Evolutionary conservation across 257 asterid species (phyloP), one percentile per base, ranked within the genome.

Genomic region (Verbena officinalis): DNA sequence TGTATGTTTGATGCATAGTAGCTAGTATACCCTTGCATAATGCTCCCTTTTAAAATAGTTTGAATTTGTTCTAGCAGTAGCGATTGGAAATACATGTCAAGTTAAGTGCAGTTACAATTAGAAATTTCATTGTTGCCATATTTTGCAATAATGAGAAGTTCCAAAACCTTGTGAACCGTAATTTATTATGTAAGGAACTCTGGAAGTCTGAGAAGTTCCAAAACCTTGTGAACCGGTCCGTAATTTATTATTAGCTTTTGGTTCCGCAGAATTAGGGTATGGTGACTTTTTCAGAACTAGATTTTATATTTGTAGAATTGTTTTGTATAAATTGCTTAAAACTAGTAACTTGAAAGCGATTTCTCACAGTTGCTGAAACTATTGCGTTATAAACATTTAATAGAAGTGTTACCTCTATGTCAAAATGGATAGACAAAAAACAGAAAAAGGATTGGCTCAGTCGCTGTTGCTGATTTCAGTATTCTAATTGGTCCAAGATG

Each of bases 101-200:
- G 36, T 21, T 55, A 64, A 46, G 42, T 43, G 12, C 13, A 50
- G 49, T 9, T 36, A 30, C 17, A 3, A 31, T 21, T 23, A 61
- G 49, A 62, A 43, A 13, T 22, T 67, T 19, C 20, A 10, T 45
- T 59, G 46, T 64, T 57, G 24, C 63, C 62, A 20, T 56, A 36
- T 71, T 61, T 1, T 55, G 42, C 20, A 21, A 62, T 62, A 48
- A 21, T 63, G 75, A 59, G 16, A 67, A 57, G 64, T 65, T 62
- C 56, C 44, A 30, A 5, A 19, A 19, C 36, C 39, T 21, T 43
- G 38, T 40, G 30, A 12, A 43, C 16, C 23, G 44, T 38, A 54
- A 24, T 50, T 31, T 59, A 62, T 76, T 63, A 57, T 39, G 19
- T 52, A 9, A 27, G 20, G 38, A 6, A 5, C 64, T 39, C 22